Evolutionary conservation across 1,284 basidiomycete species (phyloP), one percentile per base, ranked within the genome.

Genomic region (Filobasidium uniguttulatum): DNA sequence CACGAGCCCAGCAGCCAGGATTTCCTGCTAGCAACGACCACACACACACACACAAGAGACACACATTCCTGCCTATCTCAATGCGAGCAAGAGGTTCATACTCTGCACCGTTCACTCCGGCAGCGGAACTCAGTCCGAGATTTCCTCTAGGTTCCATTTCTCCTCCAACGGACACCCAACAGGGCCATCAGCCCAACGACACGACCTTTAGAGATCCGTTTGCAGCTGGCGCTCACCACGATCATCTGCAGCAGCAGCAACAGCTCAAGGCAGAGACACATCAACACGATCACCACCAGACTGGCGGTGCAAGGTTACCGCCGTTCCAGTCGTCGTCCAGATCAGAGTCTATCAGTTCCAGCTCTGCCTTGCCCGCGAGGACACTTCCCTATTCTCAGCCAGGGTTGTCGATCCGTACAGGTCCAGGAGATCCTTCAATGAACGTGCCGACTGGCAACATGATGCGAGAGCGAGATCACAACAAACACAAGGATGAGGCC

Each of bases 21-120:
- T n/a, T n/a, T n/a, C n/a, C n/a, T n/a, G n/a, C n/a, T n/a, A n/a
- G n/a, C n/a, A n/a, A n/a, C n/a, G n/a, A n/a, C n/a, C n/a, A n/a
- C n/a, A n/a, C n/a, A n/a, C n/a, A n/a, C n/a, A n/a, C n/a, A n/a
- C n/a, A n/a, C n/a, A n/a, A n/a, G n/a, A n/a, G n/a, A n/a, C n/a
- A n/a, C n/a, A n/a, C n/a, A 33, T 33, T 33, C n/a, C 22, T 28
- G 23, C 40, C n/a, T 12, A 43, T 29, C 40, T 26, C n/a, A n/a
- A 43, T 43, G 40, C 40, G 40, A 43, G 40, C 40, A 20, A 43
- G 40, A 26, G 40, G 40, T 43, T 12, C 40, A 28, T 43, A 43
- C 29, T 26, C 40, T 17, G 40, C 40, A 14, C 26, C 40, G 10
- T 26, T 26, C 14, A 43, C 26, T 15, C n/a, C 40, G 26, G 26